Percentiles rank a stretch among this genome's conserved stretches.
These are phyloP conservation scores for Lonicera japonica DNA, from an alignment of 129 eudicot species.

Conservation along the genomic window DNA sequence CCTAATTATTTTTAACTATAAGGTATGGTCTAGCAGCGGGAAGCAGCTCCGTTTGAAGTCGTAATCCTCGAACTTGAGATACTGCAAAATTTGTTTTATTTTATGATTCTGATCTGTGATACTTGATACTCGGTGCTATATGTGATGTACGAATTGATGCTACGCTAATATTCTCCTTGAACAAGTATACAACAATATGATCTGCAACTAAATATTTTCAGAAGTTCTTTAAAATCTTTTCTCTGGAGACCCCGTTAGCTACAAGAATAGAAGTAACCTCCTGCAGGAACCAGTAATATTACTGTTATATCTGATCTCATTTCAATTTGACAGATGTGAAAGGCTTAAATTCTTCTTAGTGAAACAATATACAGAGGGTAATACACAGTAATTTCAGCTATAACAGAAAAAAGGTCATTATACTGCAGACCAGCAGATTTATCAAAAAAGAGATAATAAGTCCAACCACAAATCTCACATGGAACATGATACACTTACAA, in stretches of 20 bases:
- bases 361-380: not conserved
- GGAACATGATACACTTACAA: too few species aligned
- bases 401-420: too few species aligned
- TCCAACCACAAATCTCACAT: too few species aligned
- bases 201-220: conserved; percentile 21
- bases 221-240: conserved; percentile 78
- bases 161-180: not conserved
- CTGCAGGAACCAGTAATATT: conserved; percentile 38
- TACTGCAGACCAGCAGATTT: too few species aligned
- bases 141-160: conserved; percentile 17
- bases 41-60: not conserved
- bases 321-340: not conserved
- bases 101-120: conserved; percentile 21
- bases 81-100: conserved; percentile 27
- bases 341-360: not conserved
- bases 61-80: not conserved
- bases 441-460: too few species aligned
- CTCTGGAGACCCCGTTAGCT: conserved; percentile 57
- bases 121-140: conserved; percentile 18
- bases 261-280: conserved; percentile 75
- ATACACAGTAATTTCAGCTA: too few species aligned
- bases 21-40: not conserved
- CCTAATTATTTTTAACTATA: not conserved
- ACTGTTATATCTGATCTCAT: not conserved
- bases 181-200: conserved; percentile 29